These are phyloP conservation scores for Aristolochia californica DNA, from an alignment of 164 flowering plant genomes.

Conservation along the genomic window DNA sequence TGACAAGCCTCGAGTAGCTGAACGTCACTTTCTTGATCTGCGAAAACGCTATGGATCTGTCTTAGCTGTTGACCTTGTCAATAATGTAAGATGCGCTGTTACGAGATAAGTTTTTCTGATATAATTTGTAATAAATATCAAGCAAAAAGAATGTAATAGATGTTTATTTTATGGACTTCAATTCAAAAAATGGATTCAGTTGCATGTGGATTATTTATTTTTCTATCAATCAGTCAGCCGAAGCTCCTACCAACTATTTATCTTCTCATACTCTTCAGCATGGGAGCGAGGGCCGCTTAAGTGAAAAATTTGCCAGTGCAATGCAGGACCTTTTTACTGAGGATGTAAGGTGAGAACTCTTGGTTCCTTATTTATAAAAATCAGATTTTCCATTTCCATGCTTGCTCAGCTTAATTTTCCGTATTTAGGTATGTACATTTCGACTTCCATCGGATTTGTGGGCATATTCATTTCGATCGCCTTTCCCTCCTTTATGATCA, in stretches of 20 bases:
- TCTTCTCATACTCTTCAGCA: constrained; percentile 39
- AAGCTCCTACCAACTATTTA: constrained; percentile 1
- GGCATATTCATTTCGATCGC: constrained; percentile 83
- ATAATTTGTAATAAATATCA: too few relatives aligned
- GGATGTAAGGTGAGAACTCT: constrained; percentile 52
- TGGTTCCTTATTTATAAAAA: neutral
- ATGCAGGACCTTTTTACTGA: constrained; percentile 60
- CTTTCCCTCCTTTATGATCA: constrained; percentile 83
- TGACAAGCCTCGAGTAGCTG: constrained; percentile 72
- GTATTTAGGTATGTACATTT: constrained; percentile 79
- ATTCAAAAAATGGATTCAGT: too few relatives aligned
- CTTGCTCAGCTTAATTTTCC: constrained; percentile 8
- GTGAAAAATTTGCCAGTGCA: constrained; percentile 59
- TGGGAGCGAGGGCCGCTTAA: constrained; percentile 85
- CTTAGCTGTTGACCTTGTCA: constrained; percentile 85
- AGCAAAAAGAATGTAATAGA: too few relatives aligned
- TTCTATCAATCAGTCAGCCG: neutral
- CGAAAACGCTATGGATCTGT: constrained; percentile 84
- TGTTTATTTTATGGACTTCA: too few relatives aligned
- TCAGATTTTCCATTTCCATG: neutral
- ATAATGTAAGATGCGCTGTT: constrained; percentile 38
- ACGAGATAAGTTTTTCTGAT: too few relatives aligned
- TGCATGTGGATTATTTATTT: constrained; percentile 1
- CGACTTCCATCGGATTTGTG: constrained; percentile 88
- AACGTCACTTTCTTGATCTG: constrained; percentile 84